A percentile compares a stretch with the other conserved stretches of the same genome.
These are phyloP conservation scores for Stenogyne calaminthoides DNA, from an alignment of 305 asterid genomes.

Conservation along the genomic window DNA sequence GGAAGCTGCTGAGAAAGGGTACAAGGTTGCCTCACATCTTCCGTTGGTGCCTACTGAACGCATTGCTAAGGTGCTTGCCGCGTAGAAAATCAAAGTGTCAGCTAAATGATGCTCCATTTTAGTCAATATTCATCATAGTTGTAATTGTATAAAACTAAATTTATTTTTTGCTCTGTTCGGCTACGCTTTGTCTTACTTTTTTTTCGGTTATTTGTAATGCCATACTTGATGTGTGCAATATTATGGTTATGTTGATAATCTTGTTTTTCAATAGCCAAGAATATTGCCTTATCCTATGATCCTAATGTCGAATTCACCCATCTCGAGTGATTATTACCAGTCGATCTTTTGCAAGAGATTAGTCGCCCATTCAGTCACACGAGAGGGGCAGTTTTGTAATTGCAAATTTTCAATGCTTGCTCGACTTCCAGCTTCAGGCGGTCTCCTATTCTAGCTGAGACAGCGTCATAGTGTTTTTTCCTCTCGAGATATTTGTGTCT, in stretches of 20 bases:
- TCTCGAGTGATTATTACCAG: too few relatives aligned
- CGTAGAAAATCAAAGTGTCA: constrained; percentile 17
- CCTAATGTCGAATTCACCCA: background rate
- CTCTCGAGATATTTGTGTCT: constrained; percentile 51
- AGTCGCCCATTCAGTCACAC: constrained; percentile 47
- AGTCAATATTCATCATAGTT: background rate
- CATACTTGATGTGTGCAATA: background rate
- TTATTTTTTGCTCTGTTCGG: background rate
- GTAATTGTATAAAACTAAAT: background rate
- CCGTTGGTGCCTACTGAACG: constrained; percentile 81
- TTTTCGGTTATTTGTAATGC: background rate
- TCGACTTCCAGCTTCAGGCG: too few relatives aligned
- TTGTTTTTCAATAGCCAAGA: too few relatives aligned
- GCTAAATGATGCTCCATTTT: background rate
- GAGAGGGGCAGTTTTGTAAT: constrained; percentile 35
- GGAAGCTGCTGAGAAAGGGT: constrained; percentile 71
- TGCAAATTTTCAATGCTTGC: constrained; percentile 48
- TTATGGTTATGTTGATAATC: background rate
- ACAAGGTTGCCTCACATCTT: constrained; percentile 66
- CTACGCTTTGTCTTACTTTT: background rate
- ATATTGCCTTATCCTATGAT: too few relatives aligned
- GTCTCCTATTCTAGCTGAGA: too few relatives aligned
- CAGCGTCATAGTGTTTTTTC: constrained; percentile 64
- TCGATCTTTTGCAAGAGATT: constrained; percentile 59
- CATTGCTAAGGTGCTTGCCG: constrained; percentile 69